A percentile compares a stretch with the other conserved stretches of the same genome.
phyloP scores from a whole-genome alignment of 192 early-diverging fungal genomes.

The Backusella morwellensis region DNA sequence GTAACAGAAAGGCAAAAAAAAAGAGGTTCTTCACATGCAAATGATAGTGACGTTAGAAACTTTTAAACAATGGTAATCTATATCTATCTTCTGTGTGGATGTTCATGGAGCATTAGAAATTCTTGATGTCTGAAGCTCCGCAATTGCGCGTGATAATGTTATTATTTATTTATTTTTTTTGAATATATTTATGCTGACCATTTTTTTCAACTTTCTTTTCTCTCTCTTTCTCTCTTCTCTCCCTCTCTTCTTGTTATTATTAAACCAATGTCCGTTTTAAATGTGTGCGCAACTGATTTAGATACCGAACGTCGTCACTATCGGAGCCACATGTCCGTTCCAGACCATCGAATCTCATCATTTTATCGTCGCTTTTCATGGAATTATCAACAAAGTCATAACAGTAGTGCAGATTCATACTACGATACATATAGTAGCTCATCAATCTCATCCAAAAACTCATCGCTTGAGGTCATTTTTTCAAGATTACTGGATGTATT shows the following conservation, averaged over 20 bases:
- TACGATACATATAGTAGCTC: background rate
- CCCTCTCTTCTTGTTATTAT: background rate
- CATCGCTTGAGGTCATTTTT: constrained; percentile 8
- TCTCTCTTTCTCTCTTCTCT: background rate
- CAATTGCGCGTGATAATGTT: constrained; percentile 2
- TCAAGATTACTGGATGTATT: constrained; percentile 11
- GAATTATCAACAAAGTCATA: background rate
- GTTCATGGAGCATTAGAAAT: background rate
- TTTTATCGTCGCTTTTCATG: constrained; percentile 12
- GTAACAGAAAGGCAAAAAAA: background rate
- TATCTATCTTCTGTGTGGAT: background rate
- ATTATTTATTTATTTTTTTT: background rate
- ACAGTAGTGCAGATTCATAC: background rate
- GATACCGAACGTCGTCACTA: background rate
- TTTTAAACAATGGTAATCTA: constrained; percentile 3
- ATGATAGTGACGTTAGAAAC: constrained; percentile 3
- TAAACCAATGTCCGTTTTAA: constrained; percentile 9
- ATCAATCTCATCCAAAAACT: constrained; percentile 3
- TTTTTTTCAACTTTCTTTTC: background rate
- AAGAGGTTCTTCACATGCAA: background rate
- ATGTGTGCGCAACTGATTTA: constrained; percentile 5
- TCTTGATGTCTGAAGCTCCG: background rate
- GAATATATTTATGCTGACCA: background rate
- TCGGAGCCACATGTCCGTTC: constrained; percentile 6
- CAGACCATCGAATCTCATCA: background rate